Evolutionary conservation across 306 rosid genomes (phyloP).

Genomic region (Vigna angularis): DNA sequence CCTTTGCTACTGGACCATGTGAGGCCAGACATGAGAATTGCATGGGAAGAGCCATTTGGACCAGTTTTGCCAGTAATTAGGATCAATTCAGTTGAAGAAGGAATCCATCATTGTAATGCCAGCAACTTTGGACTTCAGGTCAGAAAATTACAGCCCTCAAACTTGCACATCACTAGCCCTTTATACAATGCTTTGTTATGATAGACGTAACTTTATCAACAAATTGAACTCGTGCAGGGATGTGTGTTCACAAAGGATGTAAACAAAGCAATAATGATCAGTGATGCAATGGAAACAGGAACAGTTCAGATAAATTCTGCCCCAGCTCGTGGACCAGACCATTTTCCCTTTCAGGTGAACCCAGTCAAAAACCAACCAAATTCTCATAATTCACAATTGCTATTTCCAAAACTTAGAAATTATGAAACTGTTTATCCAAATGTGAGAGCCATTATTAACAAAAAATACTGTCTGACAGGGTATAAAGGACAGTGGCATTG

Average conservation of each 20-base stretch:
- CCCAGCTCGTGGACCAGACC: conserved; percentile 98
- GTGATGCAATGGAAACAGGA: conserved; percentile 99
- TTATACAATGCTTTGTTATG: neutral
- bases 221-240: conserved; percentile 61
- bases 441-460: neutral
- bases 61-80: conserved; percentile 90
- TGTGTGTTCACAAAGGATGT: conserved; percentile 93
- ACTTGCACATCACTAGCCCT: conserved; percentile 1
- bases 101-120: conserved; percentile 98
- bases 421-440: too few relatives aligned
- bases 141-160: conserved; percentile 1
- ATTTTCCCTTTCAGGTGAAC: conserved; percentile 93
- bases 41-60: conserved; percentile 99
- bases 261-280: conserved; percentile 88
- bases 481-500: conserved; percentile 95
- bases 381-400: neutral
- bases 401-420: neutral
- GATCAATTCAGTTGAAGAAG: conserved; percentile 89
- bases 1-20: conserved; percentile 88
- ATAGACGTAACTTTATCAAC: conserved; percentile 20
- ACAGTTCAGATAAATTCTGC: conserved; percentile 98
- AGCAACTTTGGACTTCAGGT: conserved; percentile 99
- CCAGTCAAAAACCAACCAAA: conserved; percentile 4
- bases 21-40: conserved; percentile 97
- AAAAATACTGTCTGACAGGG: conserved; percentile 67